phyloP scores from a whole-genome alignment of 2,329 filamentous ascomycete genomes.

The Fusarium musae region DNA sequence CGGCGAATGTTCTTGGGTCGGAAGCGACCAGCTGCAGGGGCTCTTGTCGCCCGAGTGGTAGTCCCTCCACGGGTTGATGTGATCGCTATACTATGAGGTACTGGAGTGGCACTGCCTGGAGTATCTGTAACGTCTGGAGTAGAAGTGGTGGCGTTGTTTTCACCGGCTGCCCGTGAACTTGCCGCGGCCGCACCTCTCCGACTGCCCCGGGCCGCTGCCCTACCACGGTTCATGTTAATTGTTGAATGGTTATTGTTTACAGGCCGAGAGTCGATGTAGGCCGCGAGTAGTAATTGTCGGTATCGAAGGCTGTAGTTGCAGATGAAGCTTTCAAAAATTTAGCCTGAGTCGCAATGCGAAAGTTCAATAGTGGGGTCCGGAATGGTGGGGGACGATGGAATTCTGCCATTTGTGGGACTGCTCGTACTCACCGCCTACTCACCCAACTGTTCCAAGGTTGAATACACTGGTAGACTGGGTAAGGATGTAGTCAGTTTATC shows the following conservation, averaged over 20 bases:
- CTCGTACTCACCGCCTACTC: conserved; percentile 28
- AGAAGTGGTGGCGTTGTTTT: conserved; percentile 29
- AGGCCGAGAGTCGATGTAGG: neutral
- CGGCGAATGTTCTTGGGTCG: conserved; percentile 61
- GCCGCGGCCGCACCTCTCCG: conserved; percentile 47
- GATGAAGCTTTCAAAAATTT: conserved; percentile 46
- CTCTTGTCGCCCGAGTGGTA: conserved; percentile 51
- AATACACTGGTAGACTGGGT: too few species aligned
- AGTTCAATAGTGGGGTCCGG: conserved; percentile 38
- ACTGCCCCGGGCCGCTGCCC: conserved; percentile 47
- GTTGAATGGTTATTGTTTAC: too few species aligned
- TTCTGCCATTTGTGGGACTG: conserved; percentile 43
- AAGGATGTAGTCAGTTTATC: neutral
- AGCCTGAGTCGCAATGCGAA: conserved; percentile 29
- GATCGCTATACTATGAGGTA: conserved; percentile 35
- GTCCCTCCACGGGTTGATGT: conserved; percentile 48
- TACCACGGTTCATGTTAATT: conserved; percentile 49
- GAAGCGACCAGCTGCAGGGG: conserved; percentile 54
- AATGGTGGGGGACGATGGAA: conserved; percentile 48
- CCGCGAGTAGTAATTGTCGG: conserved; percentile 1
- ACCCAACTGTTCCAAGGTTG: neutral
- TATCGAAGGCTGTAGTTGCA: neutral
- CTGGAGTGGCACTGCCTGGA: conserved; percentile 30
- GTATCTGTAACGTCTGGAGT: conserved; percentile 28
- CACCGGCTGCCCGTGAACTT: conserved; percentile 37